Evolutionary conservation across 805 yeast species (phyloP).

Genomic region (Citeromyces matritensis): DNA sequence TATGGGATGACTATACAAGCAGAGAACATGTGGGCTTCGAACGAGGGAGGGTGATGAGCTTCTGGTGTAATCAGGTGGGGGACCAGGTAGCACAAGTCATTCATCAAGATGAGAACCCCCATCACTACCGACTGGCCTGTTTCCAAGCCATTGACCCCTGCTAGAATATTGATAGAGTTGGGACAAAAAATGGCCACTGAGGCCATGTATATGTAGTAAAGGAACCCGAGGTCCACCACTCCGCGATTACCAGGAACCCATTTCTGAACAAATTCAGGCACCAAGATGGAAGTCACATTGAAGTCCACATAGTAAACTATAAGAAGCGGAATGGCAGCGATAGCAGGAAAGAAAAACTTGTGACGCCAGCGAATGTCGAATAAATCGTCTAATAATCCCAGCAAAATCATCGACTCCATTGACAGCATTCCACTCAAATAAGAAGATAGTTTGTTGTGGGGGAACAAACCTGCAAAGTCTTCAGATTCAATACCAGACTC

Average conservation of each 20-base stretch:
- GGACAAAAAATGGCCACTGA: slow-evolving; percentile 89
- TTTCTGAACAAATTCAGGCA: slow-evolving; percentile 53
- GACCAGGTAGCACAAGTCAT: slow-evolving; percentile 60
- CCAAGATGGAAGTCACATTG: slow-evolving; percentile 75
- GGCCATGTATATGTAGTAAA: slow-evolving; percentile 85
- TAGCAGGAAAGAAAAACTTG: slow-evolving; percentile 88
- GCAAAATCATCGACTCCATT: slow-evolving; percentile 64
- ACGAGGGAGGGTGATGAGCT: slow-evolving; percentile 30
- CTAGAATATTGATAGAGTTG: slow-evolving; percentile 86
- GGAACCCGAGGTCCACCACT: slow-evolving; percentile 58
- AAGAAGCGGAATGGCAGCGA: slow-evolving; percentile 83
- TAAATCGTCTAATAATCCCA: slow-evolving; percentile 88
- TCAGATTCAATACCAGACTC: slow-evolving; percentile 15
- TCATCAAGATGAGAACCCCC: slow-evolving; percentile 52
- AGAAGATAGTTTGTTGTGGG: slow-evolving; percentile 73
- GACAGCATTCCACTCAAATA: slow-evolving; percentile 77
- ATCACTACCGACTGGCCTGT: slow-evolving; percentile 87
- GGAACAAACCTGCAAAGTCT: slow-evolving; percentile 26
- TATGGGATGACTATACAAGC: slow-evolving; percentile 73
- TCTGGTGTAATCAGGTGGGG: slow-evolving; percentile 9
- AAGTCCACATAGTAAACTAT: slow-evolving; percentile 89
- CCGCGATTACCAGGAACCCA: slow-evolving; percentile 22
- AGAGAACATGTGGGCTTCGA: slow-evolving; percentile 73
- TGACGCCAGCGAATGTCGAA: slow-evolving; percentile 97
- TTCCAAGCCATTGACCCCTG: slow-evolving; percentile 94